These are phyloP conservation scores for Delphinella strobiligena DNA, from an alignment of 2,329 filamentous ascomycete species.

Conservation along the genomic window DNA sequence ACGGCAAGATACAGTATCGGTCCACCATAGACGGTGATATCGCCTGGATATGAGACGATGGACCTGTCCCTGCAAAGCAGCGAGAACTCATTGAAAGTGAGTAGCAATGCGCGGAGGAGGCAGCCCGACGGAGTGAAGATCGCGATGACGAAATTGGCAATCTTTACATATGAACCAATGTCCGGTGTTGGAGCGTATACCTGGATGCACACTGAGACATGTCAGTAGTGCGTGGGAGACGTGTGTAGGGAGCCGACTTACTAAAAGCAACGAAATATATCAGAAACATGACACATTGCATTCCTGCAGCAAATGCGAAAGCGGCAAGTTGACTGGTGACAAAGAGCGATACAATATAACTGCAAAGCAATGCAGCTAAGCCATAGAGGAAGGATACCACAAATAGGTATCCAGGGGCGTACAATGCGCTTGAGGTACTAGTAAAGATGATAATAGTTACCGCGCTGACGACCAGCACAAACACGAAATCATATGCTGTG, in stretches of 20 bases:
- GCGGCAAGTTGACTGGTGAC: constrained; percentile 67
- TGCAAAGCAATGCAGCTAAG: constrained; percentile 60
- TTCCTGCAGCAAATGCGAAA: constrained; percentile 70
- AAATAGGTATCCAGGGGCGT: constrained; percentile 69
- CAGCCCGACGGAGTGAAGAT: constrained; percentile 66
- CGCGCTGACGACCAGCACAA: constrained; percentile 56
- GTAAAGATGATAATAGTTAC: constrained; percentile 59
- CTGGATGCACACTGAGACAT: constrained; percentile 14
- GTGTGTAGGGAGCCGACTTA: too few relatives aligned
- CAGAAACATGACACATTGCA: constrained; percentile 48
- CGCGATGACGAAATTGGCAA: constrained; percentile 65
- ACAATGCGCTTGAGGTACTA: constrained; percentile 55
- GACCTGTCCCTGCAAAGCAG: constrained; percentile 55
- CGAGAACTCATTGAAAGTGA: constrained; percentile 74
- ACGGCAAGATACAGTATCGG: constrained; percentile 73
- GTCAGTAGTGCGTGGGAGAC: too few relatives aligned
- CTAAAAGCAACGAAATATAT: constrained; percentile 35
- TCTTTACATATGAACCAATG: constrained; percentile 54
- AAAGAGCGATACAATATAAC: constrained; percentile 74
- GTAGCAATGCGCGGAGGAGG: constrained; percentile 59
- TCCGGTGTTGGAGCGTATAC: constrained; percentile 61
- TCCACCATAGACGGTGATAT: constrained; percentile 64
- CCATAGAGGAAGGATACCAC: constrained; percentile 72
- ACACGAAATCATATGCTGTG: constrained; percentile 63
- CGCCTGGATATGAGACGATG: constrained; percentile 57